Percentiles rank a stretch among this genome's conserved stretches.
phyloP scores from a whole-genome alignment of 2,329 filamentous ascomycete genomes.

The Didymella pinodella region DNA sequence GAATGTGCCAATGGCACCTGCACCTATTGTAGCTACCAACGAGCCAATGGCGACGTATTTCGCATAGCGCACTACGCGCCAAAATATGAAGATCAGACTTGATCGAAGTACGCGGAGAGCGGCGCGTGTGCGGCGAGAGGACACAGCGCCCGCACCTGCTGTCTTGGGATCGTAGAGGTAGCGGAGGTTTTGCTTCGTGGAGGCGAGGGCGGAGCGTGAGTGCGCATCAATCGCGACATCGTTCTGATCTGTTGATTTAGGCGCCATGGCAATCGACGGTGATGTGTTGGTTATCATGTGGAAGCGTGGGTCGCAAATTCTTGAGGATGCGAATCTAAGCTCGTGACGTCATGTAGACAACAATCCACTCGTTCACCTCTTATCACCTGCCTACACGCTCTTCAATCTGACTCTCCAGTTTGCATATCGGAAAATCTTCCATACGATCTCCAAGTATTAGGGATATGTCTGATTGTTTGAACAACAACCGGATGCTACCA shows the following conservation, averaged over 20 bases:
- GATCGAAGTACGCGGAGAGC: constrained; percentile 52
- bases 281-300: neutral
- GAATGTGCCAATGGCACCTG: constrained; percentile 48
- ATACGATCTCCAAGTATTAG: no score
- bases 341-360: constrained; percentile 9
- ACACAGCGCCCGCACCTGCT: constrained; percentile 36
- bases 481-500: neutral
- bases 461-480: no score
- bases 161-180: constrained; percentile 49
- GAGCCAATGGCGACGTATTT: constrained; percentile 56
- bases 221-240: constrained; percentile 16
- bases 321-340: neutral
- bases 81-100: constrained; percentile 53
- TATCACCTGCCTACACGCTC: neutral
- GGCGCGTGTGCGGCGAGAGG: constrained; percentile 50
- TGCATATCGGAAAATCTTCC: no score
- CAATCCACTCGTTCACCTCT: neutral
- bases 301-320: no score
- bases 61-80: constrained; percentile 53
- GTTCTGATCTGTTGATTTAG: constrained; percentile 5
- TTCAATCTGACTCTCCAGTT: no score
- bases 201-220: constrained; percentile 36
- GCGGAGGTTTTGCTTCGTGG: constrained; percentile 44
- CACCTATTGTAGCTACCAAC: constrained; percentile 50
- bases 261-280: constrained; percentile 4